Base-by-base conservation (phyloP, 2,329 filamentous ascomycete species). In the Penicillium janthinellum region DNA sequence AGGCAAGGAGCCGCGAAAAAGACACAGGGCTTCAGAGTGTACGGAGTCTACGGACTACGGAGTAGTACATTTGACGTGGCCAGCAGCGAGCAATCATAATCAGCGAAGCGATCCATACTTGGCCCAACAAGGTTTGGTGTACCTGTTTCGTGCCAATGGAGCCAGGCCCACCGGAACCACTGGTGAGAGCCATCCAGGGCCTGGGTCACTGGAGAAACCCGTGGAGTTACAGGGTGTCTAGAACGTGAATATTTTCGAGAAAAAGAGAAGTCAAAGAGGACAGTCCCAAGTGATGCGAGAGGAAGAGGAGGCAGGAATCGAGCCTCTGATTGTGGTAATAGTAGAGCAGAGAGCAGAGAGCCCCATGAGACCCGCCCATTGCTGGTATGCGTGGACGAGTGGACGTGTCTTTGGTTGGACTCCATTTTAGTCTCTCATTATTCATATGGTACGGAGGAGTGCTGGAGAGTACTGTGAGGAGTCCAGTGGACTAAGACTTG, bases 111-210 rank as follows among this genome's bases (percentile, higher is more conserved):
- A 47, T 47, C 44, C 44, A 12, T 7, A 28, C 34, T 22, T 39
- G 49, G 35, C 49, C 49, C 20, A 35, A 52, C 11, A 38, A 39
- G 49, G 49, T 39, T 39, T 39, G 20, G 49, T 25, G 58, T 54
- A 20, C 50, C 58, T 58, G 50, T 52, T 31, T 31, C 38, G 41
- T 17, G 31, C 38, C n/a, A 31, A 54, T 41, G 57, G 57, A 28
- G 17, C 47, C 51, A 10, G 56, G 41, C 59, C 59, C 56, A 58
- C 59, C 35, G 35, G 31, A 55, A 47, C 55, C 59, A 60, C 49
- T 20, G 35, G 25, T 35, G 31, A 48, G 42, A 42, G 53, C 42
- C 42, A 45, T 12, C 42, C 44, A 49, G 47, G 47, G 47, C 31
- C 45, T 47, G 47, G 47, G 28, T 49, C 47, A 35, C 47, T 49